phyloP scores from a whole-genome alignment of 306 rosid species.

The Quercus mongolica region DNA sequence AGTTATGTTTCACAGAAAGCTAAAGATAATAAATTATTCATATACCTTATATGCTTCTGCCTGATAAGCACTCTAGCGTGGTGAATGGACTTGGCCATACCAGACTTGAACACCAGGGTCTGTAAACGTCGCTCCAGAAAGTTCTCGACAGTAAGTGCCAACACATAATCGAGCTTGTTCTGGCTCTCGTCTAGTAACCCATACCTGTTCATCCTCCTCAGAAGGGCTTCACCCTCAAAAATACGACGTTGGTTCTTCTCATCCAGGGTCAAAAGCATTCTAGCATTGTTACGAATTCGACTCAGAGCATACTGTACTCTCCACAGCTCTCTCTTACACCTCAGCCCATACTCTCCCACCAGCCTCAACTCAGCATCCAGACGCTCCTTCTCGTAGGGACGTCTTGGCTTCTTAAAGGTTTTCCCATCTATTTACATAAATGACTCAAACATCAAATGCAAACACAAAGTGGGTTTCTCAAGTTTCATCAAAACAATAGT shows the following conservation, averaged over 20 bases:
- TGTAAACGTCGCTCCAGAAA: constrained; percentile 48
- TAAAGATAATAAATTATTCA: neutral
- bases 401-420: constrained; percentile 47
- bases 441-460: too few relatives aligned
- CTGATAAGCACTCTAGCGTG: constrained; percentile 46
- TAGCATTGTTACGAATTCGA: constrained; percentile 39
- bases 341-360: constrained; percentile 42
- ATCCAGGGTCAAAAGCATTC: constrained; percentile 44
- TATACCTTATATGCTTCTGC: constrained; percentile 43
- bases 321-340: constrained; percentile 52
- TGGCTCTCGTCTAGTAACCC: constrained; percentile 48
- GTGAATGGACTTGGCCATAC: constrained; percentile 53
- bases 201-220: constrained; percentile 49
- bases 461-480: neutral
- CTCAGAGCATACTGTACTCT: constrained; percentile 43
- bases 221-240: constrained; percentile 48
- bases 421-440: constrained; percentile 36
- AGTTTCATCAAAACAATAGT: neutral
- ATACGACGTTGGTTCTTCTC: constrained; percentile 45
- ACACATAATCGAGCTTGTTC: constrained; percentile 48
- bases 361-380: constrained; percentile 45
- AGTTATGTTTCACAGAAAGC: too few relatives aligned
- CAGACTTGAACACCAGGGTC: constrained; percentile 40
- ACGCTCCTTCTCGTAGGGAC: constrained; percentile 54
- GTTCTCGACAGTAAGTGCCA: constrained; percentile 46